phyloP scores from a whole-genome alignment of 2,329 filamentous ascomycete species.

The Pseudocercospora macadamiae region DNA sequence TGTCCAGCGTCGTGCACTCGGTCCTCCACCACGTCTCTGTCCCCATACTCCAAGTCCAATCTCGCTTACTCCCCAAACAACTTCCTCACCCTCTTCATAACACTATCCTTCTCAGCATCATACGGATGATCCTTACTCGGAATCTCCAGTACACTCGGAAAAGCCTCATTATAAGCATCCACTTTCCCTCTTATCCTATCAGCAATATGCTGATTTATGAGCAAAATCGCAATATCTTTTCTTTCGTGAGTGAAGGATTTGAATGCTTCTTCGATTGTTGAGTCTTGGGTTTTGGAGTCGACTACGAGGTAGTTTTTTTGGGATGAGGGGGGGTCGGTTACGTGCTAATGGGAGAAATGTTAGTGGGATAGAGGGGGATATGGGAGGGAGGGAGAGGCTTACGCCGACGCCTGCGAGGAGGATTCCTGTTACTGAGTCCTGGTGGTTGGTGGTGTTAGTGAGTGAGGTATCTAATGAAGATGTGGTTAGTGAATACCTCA shows the following conservation, averaged over 20 bases:
- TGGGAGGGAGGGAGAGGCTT: constrained; percentile 40
- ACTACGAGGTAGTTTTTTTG: constrained; percentile 99
- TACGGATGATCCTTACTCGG: constrained; percentile 99
- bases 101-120: constrained; percentile 98
- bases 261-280: constrained; percentile 87
- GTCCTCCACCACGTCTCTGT: no score
- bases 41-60: no score
- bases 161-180: constrained; percentile 89
- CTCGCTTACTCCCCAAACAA: constrained; percentile 67
- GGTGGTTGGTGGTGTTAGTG: constrained; percentile 5
- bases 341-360: constrained; percentile 64
- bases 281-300: constrained; percentile 86
- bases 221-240: constrained; percentile 93
- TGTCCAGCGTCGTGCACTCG: no score
- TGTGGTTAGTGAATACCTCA: constrained; percentile 62
- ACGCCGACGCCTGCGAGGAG: constrained; percentile 95
- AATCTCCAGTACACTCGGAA: constrained; percentile 95
- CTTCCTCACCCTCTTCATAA: constrained; percentile 81
- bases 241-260: constrained; percentile 83
- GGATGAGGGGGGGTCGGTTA: constrained; percentile 82
- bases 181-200: constrained; percentile 90
- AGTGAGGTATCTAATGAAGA: background rate
- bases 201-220: constrained; percentile 89
- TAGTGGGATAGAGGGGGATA: background rate
- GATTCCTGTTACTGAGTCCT: constrained; percentile 96